Evolutionary conservation across 805 yeast genomes (phyloP), one percentile per base, ranked within the genome.

Genomic region (Barnettozyma botsteinii): DNA sequence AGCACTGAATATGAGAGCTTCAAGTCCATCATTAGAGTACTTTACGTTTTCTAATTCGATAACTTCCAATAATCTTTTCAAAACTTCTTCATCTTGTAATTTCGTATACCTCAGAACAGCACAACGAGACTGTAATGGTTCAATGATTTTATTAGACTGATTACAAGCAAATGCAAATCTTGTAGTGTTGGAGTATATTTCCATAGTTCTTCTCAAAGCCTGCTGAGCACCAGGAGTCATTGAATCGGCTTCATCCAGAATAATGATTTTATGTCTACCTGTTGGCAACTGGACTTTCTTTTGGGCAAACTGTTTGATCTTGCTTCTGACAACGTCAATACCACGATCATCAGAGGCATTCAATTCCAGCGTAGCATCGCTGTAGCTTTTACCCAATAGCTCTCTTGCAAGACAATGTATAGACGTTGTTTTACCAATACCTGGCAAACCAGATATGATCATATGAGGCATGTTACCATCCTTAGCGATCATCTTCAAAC

Each of bases 101-200:
- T 83, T 81, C 33, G 82, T 76, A 60, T 83, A 93, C 47, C 98
- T 72, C 58, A 93, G 66, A 41, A 93, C 88, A 3, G 98, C 97
- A 67, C 98, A 93, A 61, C 98, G 79, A 33, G 95, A 83, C 62
- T 93, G 98, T 47, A 93, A 65, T 1, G 98, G 98, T 60, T 93
- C 98, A 50, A 93, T 93, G 62, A 93, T 91, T 62, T 93, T 93
- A 61, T 79, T 83, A 17, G 93, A 81, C 60, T 85, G 95, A 60
- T 93, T 93, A 66, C 98, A 93, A 1, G 98, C 97, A 67, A 93
- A 93, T n/a, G 96, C 97, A 67, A 93, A 93, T 53, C 98, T 74
- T 7, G 98, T 93, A 5, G 97, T 83, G 59, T 84, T 83, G n/a
- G 97, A 84, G 56, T 86, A 91, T 23, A 91, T 73, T 57, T 89